phyloP scores from a whole-genome alignment of 1,284 basidiomycete genomes.

The Irpex lacteus region DNA sequence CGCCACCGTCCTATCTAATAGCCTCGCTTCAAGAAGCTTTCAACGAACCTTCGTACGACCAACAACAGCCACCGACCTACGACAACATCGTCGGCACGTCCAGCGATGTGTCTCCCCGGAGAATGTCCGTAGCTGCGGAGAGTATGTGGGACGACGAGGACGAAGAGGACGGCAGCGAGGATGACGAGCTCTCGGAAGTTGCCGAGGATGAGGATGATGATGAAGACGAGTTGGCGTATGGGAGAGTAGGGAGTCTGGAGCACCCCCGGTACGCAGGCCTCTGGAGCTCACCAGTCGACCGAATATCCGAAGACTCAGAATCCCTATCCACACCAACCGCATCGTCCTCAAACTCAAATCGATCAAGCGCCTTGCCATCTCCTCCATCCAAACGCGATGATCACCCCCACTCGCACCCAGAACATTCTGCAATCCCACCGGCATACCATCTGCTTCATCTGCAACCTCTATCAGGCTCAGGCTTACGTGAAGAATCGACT shows the following conservation, averaged over 20 bases:
- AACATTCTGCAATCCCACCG: not conserved
- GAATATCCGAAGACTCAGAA: not conserved
- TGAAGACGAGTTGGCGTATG: not conserved
- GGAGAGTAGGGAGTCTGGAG: not conserved
- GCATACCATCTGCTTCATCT: conserved; percentile 15
- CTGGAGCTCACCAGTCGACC: not conserved
- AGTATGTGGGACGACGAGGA: conserved; percentile 16
- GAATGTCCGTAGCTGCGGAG: not conserved
- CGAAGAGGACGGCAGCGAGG: conserved; percentile 2
- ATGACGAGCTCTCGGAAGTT: conserved; percentile 3
- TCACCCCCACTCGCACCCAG: not conserved
- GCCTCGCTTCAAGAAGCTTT: conserved; percentile 13
- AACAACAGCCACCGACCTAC: conserved; percentile 9
- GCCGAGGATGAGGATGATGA: conserved; percentile 13
- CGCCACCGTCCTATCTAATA: conserved; percentile 12
- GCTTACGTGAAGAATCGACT: not conserved
- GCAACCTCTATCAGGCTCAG: conserved; percentile 6
- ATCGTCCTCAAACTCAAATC: not conserved
- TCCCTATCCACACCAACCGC: not conserved
- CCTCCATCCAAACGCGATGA: not conserved
- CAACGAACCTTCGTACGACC: conserved; percentile 4
- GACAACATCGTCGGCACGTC: conserved; percentile 9
- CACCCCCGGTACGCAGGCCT: not conserved
- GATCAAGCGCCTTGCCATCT: conserved; percentile 5
- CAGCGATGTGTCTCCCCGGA: not conserved